phyloP scores from a whole-genome alignment of 148 eudicot species.

The Cornus kousa region DNA sequence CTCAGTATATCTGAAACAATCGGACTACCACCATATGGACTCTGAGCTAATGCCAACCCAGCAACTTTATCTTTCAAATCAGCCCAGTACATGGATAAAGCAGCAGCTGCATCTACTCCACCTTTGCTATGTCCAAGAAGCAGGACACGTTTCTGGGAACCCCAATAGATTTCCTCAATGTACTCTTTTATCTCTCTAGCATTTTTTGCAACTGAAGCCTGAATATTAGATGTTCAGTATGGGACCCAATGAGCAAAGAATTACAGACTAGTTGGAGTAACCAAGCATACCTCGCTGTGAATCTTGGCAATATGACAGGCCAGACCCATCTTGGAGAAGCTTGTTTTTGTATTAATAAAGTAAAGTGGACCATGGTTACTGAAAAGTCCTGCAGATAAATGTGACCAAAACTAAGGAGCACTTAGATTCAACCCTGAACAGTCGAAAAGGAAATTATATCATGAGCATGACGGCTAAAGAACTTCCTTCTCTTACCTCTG shows the following conservation, averaged over 20 bases:
- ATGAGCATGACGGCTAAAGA: not conserved
- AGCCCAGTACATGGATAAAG: constrained; percentile 92
- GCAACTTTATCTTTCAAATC: constrained; percentile 93
- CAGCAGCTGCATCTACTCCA: constrained; percentile 95
- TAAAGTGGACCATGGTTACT: constrained; percentile 99
- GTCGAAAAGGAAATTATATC: not conserved
- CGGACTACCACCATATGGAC: constrained; percentile 99
- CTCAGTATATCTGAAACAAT: constrained; percentile 94
- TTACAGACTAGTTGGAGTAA: constrained; percentile 12
- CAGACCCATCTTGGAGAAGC: constrained; percentile 89
- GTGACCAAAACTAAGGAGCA: not conserved
- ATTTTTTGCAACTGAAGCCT: constrained; percentile 96
- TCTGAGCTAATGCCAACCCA: constrained; percentile 87
- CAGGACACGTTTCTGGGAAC: constrained; percentile 72
- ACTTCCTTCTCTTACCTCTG: not conserved
- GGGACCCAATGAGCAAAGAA: not conserved
- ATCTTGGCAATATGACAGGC: constrained; percentile 98
- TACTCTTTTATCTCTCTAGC: constrained; percentile 83
- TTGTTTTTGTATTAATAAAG: constrained; percentile 63
- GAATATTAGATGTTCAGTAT: constrained; percentile 26
- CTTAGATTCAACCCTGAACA: not conserved
- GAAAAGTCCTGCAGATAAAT: constrained; percentile 72
- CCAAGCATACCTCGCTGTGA: constrained; percentile 84
- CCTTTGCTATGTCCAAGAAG: constrained; percentile 99
- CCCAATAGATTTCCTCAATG: constrained; percentile 97